Evolutionary conservation across 2,329 filamentous ascomycete species (phyloP).

Genomic region (Talaromyces sp.): DNA sequence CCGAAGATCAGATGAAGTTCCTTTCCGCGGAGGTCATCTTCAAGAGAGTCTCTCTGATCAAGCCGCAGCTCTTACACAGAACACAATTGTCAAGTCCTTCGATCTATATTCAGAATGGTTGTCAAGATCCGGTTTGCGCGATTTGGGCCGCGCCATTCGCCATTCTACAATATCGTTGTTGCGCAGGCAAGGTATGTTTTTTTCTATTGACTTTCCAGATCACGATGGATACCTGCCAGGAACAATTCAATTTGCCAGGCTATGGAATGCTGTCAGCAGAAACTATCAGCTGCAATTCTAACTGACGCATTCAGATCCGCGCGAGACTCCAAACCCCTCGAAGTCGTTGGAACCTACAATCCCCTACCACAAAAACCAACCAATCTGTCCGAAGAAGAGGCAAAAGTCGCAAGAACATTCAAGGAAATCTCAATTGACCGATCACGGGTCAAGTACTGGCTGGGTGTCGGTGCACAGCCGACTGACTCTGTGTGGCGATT

Average conservation of each 20-base stretch:
- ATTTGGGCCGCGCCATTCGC: constrained; percentile 82
- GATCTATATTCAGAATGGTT: constrained; percentile 61
- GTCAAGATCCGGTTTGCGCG: constrained; percentile 90
- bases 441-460: constrained; percentile 83
- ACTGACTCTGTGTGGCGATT: constrained; percentile 85
- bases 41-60: not conserved
- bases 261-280: not conserved
- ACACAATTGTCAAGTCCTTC: not conserved
- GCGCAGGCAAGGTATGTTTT: constrained; percentile 74
- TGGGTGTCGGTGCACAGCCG: constrained; percentile 93
- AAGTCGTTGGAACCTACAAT: constrained; percentile 74
- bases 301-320: constrained; percentile 61
- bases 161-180: constrained; percentile 97
- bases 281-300: not conserved
- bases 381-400: constrained; percentile 46
- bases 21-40: not conserved
- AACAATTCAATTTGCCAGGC: not conserved
- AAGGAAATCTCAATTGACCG: constrained; percentile 90
- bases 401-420: constrained; percentile 61
- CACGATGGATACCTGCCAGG: not conserved
- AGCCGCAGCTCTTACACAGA: not conserved
- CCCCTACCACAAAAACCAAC: constrained; percentile 54
- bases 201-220: not conserved
- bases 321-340: constrained; percentile 80
- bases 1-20: constrained; percentile 10